Conservation (phyloP, 495 filamentous ascomycete genomes). For the Aspergillus cavernicola region DNA sequence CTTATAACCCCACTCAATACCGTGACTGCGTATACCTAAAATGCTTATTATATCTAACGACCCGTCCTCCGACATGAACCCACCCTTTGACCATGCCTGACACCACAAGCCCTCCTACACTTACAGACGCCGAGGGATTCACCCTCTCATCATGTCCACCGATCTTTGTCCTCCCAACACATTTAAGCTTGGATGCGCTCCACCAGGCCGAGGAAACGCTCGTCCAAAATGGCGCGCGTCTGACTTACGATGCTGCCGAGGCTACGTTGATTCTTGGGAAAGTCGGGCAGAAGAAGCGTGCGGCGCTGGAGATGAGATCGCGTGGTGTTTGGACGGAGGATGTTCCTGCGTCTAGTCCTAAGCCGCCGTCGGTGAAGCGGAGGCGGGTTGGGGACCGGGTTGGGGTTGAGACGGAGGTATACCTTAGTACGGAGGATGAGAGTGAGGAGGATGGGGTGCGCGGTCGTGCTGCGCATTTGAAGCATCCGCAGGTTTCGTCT, state of each 20-base stretch:
- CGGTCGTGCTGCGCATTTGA: constrained; percentile 9
- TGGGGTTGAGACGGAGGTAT: constrained; percentile 16
- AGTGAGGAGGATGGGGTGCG: constrained; percentile 22
- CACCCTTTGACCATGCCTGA: constrained; percentile 1
- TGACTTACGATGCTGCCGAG: constrained; percentile 72
- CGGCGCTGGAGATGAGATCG: constrained; percentile 70
- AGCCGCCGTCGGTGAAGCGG: constrained; percentile 28
- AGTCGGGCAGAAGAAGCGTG: constrained; percentile 63
- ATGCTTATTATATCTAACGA: too few relatives aligned
- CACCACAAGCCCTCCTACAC: constrained; percentile 9
- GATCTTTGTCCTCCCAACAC: constrained; percentile 70
- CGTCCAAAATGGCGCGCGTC: constrained; percentile 41
- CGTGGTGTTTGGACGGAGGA: constrained; percentile 61
- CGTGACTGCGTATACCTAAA: too few relatives aligned
- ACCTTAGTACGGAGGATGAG: constrained; percentile 34
- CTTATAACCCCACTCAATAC: too few relatives aligned
- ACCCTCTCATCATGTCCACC: constrained; percentile 44
- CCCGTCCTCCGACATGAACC: too few relatives aligned
- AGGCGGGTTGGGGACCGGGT: constrained; percentile 10
- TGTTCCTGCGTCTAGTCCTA: constrained; percentile 5
- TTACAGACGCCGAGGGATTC: not conserved
- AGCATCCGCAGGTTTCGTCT: not conserved
- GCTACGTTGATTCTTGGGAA: constrained; percentile 72
- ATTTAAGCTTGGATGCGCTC: constrained; percentile 58
- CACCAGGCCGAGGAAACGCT: constrained; percentile 63